Base-by-base conservation (phyloP, 805 yeast species). In the Pichia thaimueangensis region DNA sequence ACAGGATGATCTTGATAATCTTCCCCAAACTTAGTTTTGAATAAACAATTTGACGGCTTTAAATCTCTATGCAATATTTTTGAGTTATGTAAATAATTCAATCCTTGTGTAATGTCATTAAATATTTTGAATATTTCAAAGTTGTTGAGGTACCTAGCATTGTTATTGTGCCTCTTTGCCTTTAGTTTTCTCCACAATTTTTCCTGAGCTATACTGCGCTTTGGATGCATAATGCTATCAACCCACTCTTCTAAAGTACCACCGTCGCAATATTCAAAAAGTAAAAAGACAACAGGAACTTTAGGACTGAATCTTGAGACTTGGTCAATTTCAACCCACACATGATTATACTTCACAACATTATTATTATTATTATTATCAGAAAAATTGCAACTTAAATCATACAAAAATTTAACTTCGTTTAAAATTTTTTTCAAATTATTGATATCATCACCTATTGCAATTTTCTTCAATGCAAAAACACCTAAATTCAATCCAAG, bases 211-310 rank as follows among this genome's bases (percentile, higher is more conserved):
- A 69, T 60, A 22, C 68, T 62, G 20, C 55, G 53, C 35, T 61
- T 63, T 1, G 76, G 72, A 20, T 57, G 53, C 30, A 58, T 56
- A 39, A 63, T 56, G 46, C 57, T 55, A 6, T 59, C 51, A 1
- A 82, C 67, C 49, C 82, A 70, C 41, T 79, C 84, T 53, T 88
- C 96, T 43, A 88, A 61, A 32, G 86, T 86, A 0, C 96, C 96
- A 13, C 95, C 95, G 39, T 78, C 82, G 56, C 96, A 88, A 57
- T 83, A 88, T 56, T 88, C 95, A 59, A 85, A 91, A 12, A 88
- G 64, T 9, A 88, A 83, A 53, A 78, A 88, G 5, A 88, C 86
- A 37, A 69, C 66, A 31, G 82, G 70, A 43, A 81, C 64, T 52
- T 69, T 59, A 28, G 82, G 77, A 39, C 80, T 79, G 57, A 77